phyloP scores from a whole-genome alignment of 1,139 yeast genomes.

The Suzukiozyma palmioleophila region DNA sequence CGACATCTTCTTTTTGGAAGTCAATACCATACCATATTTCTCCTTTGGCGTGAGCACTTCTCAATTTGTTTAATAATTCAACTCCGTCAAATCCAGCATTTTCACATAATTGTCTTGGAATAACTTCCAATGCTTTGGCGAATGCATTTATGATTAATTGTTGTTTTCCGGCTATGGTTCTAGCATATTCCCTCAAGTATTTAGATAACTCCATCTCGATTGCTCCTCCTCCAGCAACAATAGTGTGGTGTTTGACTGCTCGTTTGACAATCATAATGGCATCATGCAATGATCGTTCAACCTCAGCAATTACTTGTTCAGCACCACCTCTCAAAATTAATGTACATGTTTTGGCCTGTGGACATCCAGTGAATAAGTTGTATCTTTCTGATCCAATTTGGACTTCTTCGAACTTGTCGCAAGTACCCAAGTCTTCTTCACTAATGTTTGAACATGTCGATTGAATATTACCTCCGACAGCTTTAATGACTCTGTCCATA shows the following conservation, averaged over 20 bases:
- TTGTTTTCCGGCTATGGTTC: constrained; percentile 90
- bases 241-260: constrained; percentile 77
- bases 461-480: constrained; percentile 91
- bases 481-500: constrained; percentile 86
- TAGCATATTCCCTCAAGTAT: constrained; percentile 80
- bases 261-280: constrained; percentile 98
- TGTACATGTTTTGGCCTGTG: constrained; percentile 91
- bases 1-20: constrained; percentile 77
- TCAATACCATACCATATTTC: constrained; percentile 91
- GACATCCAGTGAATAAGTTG: constrained; percentile 89
- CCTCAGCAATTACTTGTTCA: constrained; percentile 97
- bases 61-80: constrained; percentile 80
- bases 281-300: constrained; percentile 94
- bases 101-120: constrained; percentile 96
- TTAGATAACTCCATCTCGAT: constrained; percentile 95
- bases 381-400: constrained; percentile 96
- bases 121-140: constrained; percentile 91
- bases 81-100: constrained; percentile 98
- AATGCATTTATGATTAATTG: constrained; percentile 87
- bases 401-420: constrained; percentile 81
- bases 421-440: constrained; percentile 72
- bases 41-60: constrained; percentile 94
- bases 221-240: constrained; percentile 99
- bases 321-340: constrained; percentile 95
- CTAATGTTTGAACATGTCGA: constrained; percentile 82